Base-by-base conservation (phyloP, 352 stramenopile genomes). In the Pythium scleroteichum region DNA sequence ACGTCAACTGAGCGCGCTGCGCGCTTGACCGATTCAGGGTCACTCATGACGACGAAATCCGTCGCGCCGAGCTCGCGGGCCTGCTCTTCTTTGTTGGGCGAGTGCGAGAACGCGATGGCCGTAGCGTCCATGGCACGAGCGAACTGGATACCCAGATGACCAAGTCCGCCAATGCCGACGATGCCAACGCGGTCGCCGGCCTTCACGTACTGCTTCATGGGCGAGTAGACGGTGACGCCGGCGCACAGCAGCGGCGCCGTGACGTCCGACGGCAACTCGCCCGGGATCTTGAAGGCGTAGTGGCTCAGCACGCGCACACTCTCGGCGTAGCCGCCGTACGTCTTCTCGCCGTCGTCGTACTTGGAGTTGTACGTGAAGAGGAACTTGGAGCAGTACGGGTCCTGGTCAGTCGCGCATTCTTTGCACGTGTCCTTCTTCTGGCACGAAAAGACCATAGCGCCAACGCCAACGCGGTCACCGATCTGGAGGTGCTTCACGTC, bases 141-240 rank as follows among this genome's bases (percentile, higher is more conserved):
- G 41, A 91, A 75, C 66, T 91, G 87, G 40, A 92, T 58, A 7
- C 58, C 79, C 63, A 92, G 73, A 54, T 92, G 83, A 23, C 83
- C 83, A 7, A 92, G 66, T 26, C 83, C 83, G 40, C 82, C 83
- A 50, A 90, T 71, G 22, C 83, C 83, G 0, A 77, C 70, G n/a
- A 93, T 65, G 38, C 62, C 80, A 4, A 93, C 64, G 14, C 62
- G 68, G 35, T 74, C 33, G 26, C 66, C 68, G 16, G 55, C 17
- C 53, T 75, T 45, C 17, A 72, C 69, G 57, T 69, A 69, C 44
- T 64, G 79, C 60, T 65, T 71, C 39, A 88, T 44, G 38, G 38
- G 38, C 6, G 38, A 72, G 51, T 77, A 93, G 14, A 66, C 75
- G 12, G 83, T 93, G 47, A 88, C 82, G 54, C 83, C 83, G 20